Percentiles rank a stretch among this genome's conserved stretches.
These are phyloP conservation scores for Fusarium lateritium DNA, from an alignment of 2,329 filamentous ascomycete genomes.

Conservation along the genomic window DNA sequence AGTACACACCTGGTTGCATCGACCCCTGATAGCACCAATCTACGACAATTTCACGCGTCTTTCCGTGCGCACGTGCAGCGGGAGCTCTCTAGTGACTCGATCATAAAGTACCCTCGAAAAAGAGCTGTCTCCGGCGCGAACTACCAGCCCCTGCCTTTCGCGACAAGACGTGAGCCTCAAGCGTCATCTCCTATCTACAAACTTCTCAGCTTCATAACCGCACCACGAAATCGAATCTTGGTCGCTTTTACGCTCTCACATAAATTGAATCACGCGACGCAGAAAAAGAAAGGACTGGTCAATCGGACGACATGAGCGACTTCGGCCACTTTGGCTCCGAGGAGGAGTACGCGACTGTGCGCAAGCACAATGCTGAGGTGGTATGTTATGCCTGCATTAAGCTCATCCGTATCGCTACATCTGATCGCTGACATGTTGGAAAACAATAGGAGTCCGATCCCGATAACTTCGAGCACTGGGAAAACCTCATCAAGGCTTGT, in stretches of 20 bases:
- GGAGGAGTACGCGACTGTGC: conserved; percentile 86
- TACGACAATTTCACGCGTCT: conserved; percentile 8
- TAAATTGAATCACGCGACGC: conserved; percentile 36
- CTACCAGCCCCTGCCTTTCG: conserved; percentile 49
- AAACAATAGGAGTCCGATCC: conserved; percentile 73
- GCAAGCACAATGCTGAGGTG: conserved; percentile 82
- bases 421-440: conserved; percentile 41
- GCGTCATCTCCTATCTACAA: conserved; percentile 44
- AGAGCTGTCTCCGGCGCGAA: conserved; percentile 40
- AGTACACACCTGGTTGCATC: conserved; percentile 38
- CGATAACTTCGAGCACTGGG: conserved; percentile 96
- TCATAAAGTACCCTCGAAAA: conserved; percentile 38
- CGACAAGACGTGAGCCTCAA: conserved; percentile 45
- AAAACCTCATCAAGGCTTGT: conserved; percentile 87
- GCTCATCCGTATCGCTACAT: background rate
- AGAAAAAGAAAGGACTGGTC: conserved; percentile 5
- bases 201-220: conserved; percentile 35
- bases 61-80: conserved; percentile 25
- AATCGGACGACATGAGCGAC: conserved; percentile 73
- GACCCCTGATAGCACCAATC: conserved; percentile 29
- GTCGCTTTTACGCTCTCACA: conserved; percentile 2
- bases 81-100: conserved; percentile 33
- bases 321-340: conserved; percentile 79
- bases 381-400: conserved; percentile 62
- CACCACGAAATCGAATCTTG: conserved; percentile 11